A percentile compares a stretch with the other conserved stretches of the same genome.
Conservation (phyloP, 1,139 yeast species). For the Sugiyamaella japonica region DNA sequence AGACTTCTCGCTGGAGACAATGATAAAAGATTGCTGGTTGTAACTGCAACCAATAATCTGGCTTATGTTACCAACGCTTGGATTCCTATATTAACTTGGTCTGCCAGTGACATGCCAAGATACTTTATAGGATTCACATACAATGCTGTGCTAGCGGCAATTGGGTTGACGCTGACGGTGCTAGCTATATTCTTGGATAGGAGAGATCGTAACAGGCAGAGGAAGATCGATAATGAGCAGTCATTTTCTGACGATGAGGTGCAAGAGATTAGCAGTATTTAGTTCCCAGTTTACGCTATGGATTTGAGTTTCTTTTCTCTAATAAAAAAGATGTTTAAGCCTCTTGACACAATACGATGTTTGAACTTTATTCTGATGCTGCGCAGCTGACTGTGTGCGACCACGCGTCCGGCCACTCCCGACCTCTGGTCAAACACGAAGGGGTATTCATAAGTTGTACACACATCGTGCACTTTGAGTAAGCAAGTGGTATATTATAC, state of each 20-base stretch:
- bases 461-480: too few species aligned
- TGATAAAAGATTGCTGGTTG: conserved; percentile 52
- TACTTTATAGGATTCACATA: conserved; percentile 54
- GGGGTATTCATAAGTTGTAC: too few species aligned
- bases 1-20: conserved; percentile 48
- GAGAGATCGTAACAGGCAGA: conserved; percentile 15
- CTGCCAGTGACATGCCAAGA: conserved; percentile 50
- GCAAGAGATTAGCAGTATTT: background rate
- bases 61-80: conserved; percentile 57
- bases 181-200: conserved; percentile 16
- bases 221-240: background rate
- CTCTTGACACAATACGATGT: background rate
- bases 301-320: too few species aligned
- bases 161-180: conserved; percentile 46
- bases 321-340: background rate
- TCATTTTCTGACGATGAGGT: background rate
- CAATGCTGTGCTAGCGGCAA: conserved; percentile 47
- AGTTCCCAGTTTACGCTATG: too few species aligned
- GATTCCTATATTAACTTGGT: conserved; percentile 50
- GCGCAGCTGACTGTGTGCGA: too few species aligned
- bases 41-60: conserved; percentile 51
- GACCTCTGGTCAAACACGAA: too few species aligned
- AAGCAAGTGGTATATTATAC: too few species aligned
- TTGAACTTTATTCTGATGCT: too few species aligned
- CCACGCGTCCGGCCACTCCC: too few species aligned